Percentiles rank a stretch among this genome's conserved stretches.
Evolutionary conservation across 75 land plant genomes (phyloP).

Genomic region (Gnetum montanum): DNA sequence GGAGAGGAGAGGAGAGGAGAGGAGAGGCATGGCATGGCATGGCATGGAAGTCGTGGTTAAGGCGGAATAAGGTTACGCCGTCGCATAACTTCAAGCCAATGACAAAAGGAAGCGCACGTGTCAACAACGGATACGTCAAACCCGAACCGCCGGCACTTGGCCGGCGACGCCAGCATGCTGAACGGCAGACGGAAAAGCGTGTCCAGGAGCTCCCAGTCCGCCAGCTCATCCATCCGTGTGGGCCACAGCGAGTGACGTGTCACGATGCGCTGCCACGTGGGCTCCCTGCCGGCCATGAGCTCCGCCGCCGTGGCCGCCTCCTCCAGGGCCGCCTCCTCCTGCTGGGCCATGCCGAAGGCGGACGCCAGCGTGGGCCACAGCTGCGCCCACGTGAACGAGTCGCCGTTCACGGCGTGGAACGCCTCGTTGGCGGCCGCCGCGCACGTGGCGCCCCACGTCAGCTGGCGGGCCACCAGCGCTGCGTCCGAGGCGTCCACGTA

Average conservation of each 20-base stretch:
- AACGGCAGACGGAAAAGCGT: constrained; percentile 24
- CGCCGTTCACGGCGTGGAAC: constrained; percentile 39
- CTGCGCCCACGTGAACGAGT: constrained; percentile 39
- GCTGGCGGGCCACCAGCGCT: constrained; percentile 66
- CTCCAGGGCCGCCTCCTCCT: neutral
- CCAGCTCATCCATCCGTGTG: constrained; percentile 36
- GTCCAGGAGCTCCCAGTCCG: constrained; percentile 53
- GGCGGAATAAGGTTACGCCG: constrained; percentile 29
- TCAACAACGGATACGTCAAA: constrained; percentile 12
- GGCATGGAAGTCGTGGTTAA: no score
- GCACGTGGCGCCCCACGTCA: constrained; percentile 61
- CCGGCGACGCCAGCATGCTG: constrained; percentile 20
- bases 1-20: no score
- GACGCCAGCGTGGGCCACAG: constrained; percentile 41
- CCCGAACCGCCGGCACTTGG: constrained; percentile 31
- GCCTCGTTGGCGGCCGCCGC: constrained; percentile 14
- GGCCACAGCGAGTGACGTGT: constrained; percentile 13
- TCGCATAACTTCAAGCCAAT: constrained; percentile 50
- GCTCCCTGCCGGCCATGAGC: constrained; percentile 30
- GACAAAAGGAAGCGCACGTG: constrained; percentile 23
- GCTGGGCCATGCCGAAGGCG: constrained; percentile 21
- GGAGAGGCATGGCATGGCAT: no score
- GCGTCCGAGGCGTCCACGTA: constrained; percentile 67
- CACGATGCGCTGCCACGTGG: constrained; percentile 44
- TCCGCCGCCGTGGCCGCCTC: constrained; percentile 5